Evolutionary conservation across 2,329 filamentous ascomycete species (phyloP), one percentile per base, ranked within the genome.

Genomic region (Monilinia fructigena): DNA sequence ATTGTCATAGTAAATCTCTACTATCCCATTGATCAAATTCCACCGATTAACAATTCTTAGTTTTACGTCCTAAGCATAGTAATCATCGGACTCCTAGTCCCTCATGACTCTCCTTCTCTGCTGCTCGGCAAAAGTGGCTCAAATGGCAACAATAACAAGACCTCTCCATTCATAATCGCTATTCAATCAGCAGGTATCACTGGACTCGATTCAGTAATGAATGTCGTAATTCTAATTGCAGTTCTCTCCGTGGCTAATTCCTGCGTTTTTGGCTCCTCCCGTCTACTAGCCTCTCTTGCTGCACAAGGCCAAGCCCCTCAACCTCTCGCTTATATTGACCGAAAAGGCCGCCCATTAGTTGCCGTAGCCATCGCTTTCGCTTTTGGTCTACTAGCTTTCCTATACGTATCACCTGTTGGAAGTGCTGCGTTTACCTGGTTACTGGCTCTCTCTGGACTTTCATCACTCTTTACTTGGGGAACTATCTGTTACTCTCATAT

Each of bases 81-180:
- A 10, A 81, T 97, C 4, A 87, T 97, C 68, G 93, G 93, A 45
- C 83, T 97, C 1, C 82, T 97, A 2, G 92, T 97, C 0, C 90
- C 89, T 0, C 93, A 90, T 76, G 80, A 85, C 73, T 85, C 94
- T 68, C 67, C 75, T 0, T 80, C 83, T 2, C 87, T 97, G 0
- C 80, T 92, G 2, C 81, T 81, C 20, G 81, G 82, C 45, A 2
- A 18, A 35, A 80, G 77, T 50, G 80, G 18, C 18, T 8, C 82
- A n/a, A 85, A 84, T 63, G 86, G 93, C 76, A 86, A 89, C 56
- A 35, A 35, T 3, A 86, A 88, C 55, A 87, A 87, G 55, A 89
- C 92, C 1, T 96, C 92, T 1, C 94, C 94, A 1, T 98, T 97
- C 77, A 93, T 97, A 74, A 96, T 98, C 74, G 92, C 93, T 71